Percentiles rank a stretch among this genome's conserved stretches.
Evolutionary conservation across 352 stramenopile genomes (phyloP).

Genomic region (Elongisporangium undulatum): DNA sequence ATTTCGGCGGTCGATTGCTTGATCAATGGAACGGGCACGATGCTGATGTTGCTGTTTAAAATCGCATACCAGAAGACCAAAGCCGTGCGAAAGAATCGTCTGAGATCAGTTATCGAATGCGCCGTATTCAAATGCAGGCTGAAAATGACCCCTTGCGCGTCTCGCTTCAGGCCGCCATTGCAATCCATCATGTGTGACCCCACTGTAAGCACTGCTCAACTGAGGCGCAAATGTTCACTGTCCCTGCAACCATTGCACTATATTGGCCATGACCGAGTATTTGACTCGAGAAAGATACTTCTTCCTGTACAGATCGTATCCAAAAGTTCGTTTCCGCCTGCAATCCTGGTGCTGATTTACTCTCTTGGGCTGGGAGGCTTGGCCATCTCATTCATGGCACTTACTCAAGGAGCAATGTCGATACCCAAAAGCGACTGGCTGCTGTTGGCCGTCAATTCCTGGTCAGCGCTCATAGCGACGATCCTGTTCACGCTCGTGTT

Average conservation of each 20-base stretch:
- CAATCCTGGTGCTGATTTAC: background rate
- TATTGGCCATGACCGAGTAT: background rate
- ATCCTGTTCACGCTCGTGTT: constrained; percentile 11
- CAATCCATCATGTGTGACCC: constrained; percentile 8
- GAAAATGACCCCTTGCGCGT: background rate
- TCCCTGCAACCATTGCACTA: background rate
- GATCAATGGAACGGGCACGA: constrained; percentile 18
- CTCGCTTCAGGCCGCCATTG: constrained; percentile 3
- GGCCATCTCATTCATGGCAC: background rate
- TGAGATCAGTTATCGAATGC: background rate
- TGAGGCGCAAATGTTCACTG: background rate
- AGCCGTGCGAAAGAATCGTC: background rate
- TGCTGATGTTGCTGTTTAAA: constrained; percentile 18
- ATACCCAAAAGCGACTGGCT: background rate
- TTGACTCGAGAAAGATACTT: background rate
- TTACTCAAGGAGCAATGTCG: background rate
- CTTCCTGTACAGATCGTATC: background rate
- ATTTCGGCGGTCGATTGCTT: constrained; percentile 15
- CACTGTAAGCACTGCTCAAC: constrained; percentile 5
- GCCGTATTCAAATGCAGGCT: background rate
- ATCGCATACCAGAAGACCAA: constrained; percentile 14
- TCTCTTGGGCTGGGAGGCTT: constrained; percentile 3
- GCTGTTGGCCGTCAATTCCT: background rate
- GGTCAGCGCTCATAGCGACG: constrained; percentile 2
- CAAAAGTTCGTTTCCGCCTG: background rate